These are phyloP conservation scores for Carpinus fangiana DNA, from an alignment of 306 rosid genomes.

Conservation along the genomic window DNA sequence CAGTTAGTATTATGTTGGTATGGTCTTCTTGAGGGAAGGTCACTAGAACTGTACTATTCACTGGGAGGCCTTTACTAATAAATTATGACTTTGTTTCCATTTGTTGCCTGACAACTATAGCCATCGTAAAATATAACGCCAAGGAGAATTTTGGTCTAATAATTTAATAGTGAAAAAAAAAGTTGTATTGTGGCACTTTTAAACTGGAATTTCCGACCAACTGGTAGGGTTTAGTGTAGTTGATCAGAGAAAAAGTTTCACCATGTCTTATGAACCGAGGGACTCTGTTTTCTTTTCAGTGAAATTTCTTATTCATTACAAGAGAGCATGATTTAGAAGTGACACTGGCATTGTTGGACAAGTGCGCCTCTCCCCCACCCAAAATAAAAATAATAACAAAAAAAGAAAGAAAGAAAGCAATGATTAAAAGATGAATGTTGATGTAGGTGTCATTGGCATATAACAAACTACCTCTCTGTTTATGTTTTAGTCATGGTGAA, in stretches of 20 bases:
- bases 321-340: neutral
- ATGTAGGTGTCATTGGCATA: neutral
- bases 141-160: neutral
- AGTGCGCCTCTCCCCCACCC: too few species aligned
- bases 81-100: neutral
- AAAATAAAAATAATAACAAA: neutral
- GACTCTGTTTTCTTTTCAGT: neutral
- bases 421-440: neutral
- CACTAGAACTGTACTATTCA: neutral
- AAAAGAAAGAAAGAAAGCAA: neutral
- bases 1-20: neutral
- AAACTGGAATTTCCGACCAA: neutral
- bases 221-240: neutral
- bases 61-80: neutral
- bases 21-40: neutral
- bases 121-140: neutral
- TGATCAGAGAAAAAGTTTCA: neutral
- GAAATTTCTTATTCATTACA: neutral
- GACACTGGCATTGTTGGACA: neutral
- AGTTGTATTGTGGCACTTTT: neutral
- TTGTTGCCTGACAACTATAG: neutral
- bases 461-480: neutral
- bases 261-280: neutral
- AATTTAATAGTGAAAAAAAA: neutral
- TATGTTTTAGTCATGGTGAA: neutral